Conservation (phyloP, 2,329 filamentous ascomycete genomes). For the Laburnicola sp. region DNA sequence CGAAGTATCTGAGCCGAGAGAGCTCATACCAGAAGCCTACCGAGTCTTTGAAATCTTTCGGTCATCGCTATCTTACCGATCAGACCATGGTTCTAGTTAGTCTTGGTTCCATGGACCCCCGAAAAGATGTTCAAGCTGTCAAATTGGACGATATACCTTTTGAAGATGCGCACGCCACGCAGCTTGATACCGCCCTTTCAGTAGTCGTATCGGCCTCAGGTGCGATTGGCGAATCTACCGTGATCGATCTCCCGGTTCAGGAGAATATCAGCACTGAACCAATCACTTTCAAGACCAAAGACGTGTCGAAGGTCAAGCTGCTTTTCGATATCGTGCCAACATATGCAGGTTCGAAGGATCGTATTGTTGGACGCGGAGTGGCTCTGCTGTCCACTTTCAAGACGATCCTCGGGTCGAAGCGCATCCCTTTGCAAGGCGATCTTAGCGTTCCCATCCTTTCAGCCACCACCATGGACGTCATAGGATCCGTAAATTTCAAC, state of each 20-base stretch:
- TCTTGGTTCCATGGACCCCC: slow-evolving; percentile 90
- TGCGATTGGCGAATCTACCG: slow-evolving; percentile 81
- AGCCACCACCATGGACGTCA: slow-evolving; percentile 79
- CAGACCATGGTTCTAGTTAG: slow-evolving; percentile 90
- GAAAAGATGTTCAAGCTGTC: slow-evolving; percentile 78
- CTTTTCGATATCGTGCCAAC: slow-evolving; percentile 95
- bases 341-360: slow-evolving; percentile 80
- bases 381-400: slow-evolving; percentile 86
- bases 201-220: slow-evolving; percentile 85
- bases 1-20: slow-evolving; percentile 46
- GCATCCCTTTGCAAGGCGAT: slow-evolving; percentile 91
- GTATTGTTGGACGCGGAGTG: slow-evolving; percentile 83
- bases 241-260: slow-evolving; percentile 90
- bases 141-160: slow-evolving; percentile 86
- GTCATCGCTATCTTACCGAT: slow-evolving; percentile 88
- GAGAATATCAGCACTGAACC: slow-evolving; percentile 94
- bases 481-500: slow-evolving; percentile 95
- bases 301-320: slow-evolving; percentile 80
- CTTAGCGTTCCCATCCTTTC: slow-evolving; percentile 89
- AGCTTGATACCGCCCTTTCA: slow-evolving; percentile 91
- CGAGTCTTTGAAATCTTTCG: slow-evolving; percentile 91
- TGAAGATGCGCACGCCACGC: slow-evolving; percentile 83
- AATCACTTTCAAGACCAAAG: slow-evolving; percentile 80
- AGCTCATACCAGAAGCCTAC: slow-evolving; percentile 54
- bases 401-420: slow-evolving; percentile 76